Evolutionary conservation across 352 stramenopile genomes (phyloP).

Genomic region (Phytophthora europaea): DNA sequence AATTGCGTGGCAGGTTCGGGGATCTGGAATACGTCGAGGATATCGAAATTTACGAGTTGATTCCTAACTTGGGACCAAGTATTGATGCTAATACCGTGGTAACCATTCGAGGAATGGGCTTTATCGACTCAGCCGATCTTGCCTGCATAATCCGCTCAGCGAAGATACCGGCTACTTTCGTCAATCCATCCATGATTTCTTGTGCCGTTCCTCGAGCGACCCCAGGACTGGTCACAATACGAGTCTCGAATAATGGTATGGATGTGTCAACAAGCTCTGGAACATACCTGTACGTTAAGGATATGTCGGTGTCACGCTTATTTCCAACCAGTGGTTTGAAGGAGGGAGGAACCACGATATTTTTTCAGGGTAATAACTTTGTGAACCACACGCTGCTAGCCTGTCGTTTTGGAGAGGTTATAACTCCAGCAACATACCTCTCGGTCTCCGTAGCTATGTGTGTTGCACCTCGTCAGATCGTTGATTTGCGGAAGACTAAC

Average conservation of each 20-base stretch:
- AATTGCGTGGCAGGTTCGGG: conserved; percentile 87
- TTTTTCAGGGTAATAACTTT: conserved; percentile 96
- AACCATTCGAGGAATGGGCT: conserved; percentile 67
- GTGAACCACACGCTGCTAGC: conserved; percentile 88
- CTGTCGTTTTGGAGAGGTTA: conserved; percentile 89
- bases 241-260: conserved; percentile 85
- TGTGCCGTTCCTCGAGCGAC: conserved; percentile 69
- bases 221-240: conserved; percentile 74
- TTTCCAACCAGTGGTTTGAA: conserved; percentile 80
- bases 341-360: conserved; percentile 86
- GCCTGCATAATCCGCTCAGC: conserved; percentile 61
- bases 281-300: conserved; percentile 86
- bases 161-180: conserved; percentile 54
- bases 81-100: conserved; percentile 69
- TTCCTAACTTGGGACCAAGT: conserved; percentile 66
- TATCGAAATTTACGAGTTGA: conserved; percentile 55
- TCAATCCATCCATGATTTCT: conserved; percentile 56
- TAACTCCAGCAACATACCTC: conserved; percentile 84
- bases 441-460: conserved; percentile 83
- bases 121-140: conserved; percentile 66
- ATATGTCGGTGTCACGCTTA: conserved; percentile 86
- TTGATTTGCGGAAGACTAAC: conserved; percentile 50
- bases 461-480: conserved; percentile 72
- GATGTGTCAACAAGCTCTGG: conserved; percentile 57
- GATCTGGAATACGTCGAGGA: conserved; percentile 48